Percentiles rank a stretch among this genome's conserved stretches.
phyloP scores from a whole-genome alignment of 106 monocot species.

The Allium fistulosum region DNA sequence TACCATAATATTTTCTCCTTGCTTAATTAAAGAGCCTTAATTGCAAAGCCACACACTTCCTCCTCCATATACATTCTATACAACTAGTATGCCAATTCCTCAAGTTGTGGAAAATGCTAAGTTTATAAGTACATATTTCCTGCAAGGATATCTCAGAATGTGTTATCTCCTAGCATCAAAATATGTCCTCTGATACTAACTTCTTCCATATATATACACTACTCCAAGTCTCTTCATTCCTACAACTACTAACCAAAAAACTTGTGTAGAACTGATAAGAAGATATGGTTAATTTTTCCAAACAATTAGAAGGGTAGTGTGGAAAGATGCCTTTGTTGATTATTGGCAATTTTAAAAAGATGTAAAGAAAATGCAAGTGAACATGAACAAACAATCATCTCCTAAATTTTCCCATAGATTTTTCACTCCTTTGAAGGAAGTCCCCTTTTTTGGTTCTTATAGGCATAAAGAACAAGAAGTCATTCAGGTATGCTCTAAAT shows the following conservation, averaged over 20 bases:
- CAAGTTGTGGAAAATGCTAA: slow-evolving; percentile 20
- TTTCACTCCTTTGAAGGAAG: slow-evolving; percentile 34
- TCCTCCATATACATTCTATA: not conserved
- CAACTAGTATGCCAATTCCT: slow-evolving; percentile 12
- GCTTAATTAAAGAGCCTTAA: too few relatives aligned
- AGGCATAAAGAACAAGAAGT: slow-evolving; percentile 34
- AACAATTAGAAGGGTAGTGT: slow-evolving; percentile 93
- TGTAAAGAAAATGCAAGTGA: slow-evolving; percentile 66
- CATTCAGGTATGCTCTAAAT: slow-evolving; percentile 47
- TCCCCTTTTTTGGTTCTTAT: slow-evolving; percentile 34
- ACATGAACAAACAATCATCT: slow-evolving; percentile 5
- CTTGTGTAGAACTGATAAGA: not conserved
- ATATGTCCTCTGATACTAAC: slow-evolving; percentile 10
- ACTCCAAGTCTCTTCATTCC: slow-evolving; percentile 5
- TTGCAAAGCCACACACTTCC: too few relatives aligned
- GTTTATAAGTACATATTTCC: not conserved
- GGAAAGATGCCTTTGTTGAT: slow-evolving; percentile 99
- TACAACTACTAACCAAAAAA: not conserved
- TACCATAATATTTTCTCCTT: too few relatives aligned
- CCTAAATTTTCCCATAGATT: slow-evolving; percentile 27
- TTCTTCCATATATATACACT: slow-evolving; percentile 22
- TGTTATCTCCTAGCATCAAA: slow-evolving; percentile 48
- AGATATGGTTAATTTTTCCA: slow-evolving; percentile 89
- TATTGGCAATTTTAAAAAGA: slow-evolving; percentile 90
- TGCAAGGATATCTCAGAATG: slow-evolving; percentile 68